phyloP scores from a whole-genome alignment of 306 rosid species.

The Adenanthera pavonina region DNA sequence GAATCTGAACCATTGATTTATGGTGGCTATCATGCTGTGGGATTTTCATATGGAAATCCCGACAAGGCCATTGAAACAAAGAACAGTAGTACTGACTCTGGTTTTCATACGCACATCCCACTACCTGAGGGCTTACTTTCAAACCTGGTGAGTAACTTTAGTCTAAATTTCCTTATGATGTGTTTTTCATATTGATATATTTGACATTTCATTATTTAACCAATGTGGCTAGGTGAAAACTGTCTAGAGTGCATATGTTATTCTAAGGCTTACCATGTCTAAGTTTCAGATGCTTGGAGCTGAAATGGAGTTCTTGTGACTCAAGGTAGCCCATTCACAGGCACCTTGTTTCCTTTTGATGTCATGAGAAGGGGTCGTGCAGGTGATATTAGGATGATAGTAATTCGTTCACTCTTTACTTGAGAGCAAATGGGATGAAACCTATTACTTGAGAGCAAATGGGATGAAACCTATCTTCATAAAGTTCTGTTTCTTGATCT shows the following conservation, averaged over 20 bases:
- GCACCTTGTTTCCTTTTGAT: conserved; percentile 78
- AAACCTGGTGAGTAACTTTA: conserved; percentile 67
- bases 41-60: conserved; percentile 66
- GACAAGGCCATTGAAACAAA: conserved; percentile 46
- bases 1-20: conserved; percentile 40
- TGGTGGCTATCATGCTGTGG: conserved; percentile 63
- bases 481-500: conserved; percentile 72
- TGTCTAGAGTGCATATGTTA: conserved; percentile 81
- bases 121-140: conserved; percentile 72
- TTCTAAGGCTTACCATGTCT: conserved; percentile 98
- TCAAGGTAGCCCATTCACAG: conserved; percentile 77
- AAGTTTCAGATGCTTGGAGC: conserved; percentile 99
- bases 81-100: conserved; percentile 48
- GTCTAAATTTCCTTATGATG: conserved; percentile 19
- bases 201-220: conserved; percentile 53
- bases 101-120: conserved; percentile 67
- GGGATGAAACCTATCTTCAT: conserved; percentile 61
- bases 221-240: conserved; percentile 75
- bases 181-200: conserved; percentile 40
- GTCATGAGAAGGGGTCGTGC: conserved; percentile 74
- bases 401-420: conserved; percentile 62
- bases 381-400: conserved; percentile 96
- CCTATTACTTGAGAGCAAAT: conserved; percentile 57
- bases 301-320: conserved; percentile 74
- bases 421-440: conserved; percentile 63